Evolutionary conservation across 2,329 filamentous ascomycete genomes (phyloP), one percentile per base, ranked within the genome.

Genomic region (Neodidymelliopsis sp.): DNA sequence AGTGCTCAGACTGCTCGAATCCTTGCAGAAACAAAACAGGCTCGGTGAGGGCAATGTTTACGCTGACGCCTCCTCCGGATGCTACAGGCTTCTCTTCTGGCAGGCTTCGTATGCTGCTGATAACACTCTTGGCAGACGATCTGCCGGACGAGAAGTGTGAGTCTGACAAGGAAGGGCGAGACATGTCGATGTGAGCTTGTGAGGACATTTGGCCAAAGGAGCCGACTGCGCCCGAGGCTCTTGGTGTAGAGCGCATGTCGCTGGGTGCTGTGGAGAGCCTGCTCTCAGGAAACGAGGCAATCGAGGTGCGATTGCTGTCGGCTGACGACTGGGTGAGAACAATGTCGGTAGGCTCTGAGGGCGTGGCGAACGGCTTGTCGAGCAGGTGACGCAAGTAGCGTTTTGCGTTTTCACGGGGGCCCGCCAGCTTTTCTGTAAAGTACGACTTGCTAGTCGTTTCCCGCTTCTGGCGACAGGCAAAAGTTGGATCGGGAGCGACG

Each of bases 11-110:
- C 59, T 90, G 87, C 49, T 91, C 88, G 63, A 93, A 91, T 0
- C 90, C 90, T 20, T 87, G 85, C 24, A 94, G 77, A 64, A 90
- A 94, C 18, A 94, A 77, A 49, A 88, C 87, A n/a, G 89, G 89
- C 69, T 94, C 90, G 20, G 88, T 88, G 29, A 94, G 77, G 20
- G 87, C 76, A 34, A 94, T 89, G 22, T 85, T 87, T 63, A 90
- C 88, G 18, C 81, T 81, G 16, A 94, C 81, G 33, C 89, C 89
- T 70, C 88, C 90, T 36, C 87, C 89, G 12, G 86, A 85, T 10
- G 88, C 89, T n/a, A 93, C 79, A 1, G 90, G 89, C 73, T 91
- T 90, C 55, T 82, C 79, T 35, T 78, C 74, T 2, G 75, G 65
- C 24, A 76, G 44, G 10, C 55, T 56, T 50, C 59, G 67, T 27